phyloP scores from a whole-genome alignment of 306 rosid species.

The Corylus avellana region DNA sequence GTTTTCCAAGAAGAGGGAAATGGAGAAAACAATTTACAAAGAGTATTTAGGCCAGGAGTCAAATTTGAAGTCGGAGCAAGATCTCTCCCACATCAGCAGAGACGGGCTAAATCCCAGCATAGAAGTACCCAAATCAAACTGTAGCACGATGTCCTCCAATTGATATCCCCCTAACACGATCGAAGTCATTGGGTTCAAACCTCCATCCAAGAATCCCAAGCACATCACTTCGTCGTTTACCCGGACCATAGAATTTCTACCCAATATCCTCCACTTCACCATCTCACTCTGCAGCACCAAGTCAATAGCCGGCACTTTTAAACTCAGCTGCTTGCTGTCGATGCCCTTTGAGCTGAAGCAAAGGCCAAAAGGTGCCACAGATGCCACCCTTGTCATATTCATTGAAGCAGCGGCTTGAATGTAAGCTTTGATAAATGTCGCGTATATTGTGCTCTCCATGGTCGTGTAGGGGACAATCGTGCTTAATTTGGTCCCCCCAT shows the following conservation, averaged over 20 bases:
- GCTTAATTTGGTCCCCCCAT: slow-evolving; percentile 48
- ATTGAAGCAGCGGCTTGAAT: slow-evolving; percentile 47
- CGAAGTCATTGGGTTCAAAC: slow-evolving; percentile 36
- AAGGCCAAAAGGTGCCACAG: slow-evolving; percentile 56
- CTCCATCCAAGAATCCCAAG: slow-evolving; percentile 75
- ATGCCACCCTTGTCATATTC: slow-evolving; percentile 47
- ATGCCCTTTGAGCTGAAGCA: slow-evolving; percentile 47
- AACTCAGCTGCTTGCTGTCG: slow-evolving; percentile 16
- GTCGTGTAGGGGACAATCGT: slow-evolving; percentile 63
- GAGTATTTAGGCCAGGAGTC: slow-evolving; percentile 24
- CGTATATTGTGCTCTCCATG: slow-evolving; percentile 53
- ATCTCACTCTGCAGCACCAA: slow-evolving; percentile 72
- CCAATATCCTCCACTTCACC: slow-evolving; percentile 69
- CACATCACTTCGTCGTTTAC: slow-evolving; percentile 53
- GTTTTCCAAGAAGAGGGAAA: background rate
- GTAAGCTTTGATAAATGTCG: slow-evolving; percentile 40
- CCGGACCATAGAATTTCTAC: slow-evolving; percentile 69
- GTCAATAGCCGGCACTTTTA: slow-evolving; percentile 55
- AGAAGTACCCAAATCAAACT: slow-evolving; percentile 60
- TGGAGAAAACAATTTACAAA: background rate
- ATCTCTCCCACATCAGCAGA: slow-evolving; percentile 29
- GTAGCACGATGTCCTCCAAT: slow-evolving; percentile 61
- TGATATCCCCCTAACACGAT: slow-evolving; percentile 76
- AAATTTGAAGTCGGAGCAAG: slow-evolving; percentile 47
- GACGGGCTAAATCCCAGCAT: slow-evolving; percentile 74